Evolutionary conservation across 2,329 filamentous ascomycete genomes (phyloP).

Genomic region (Fusarium nisikadoi): DNA sequence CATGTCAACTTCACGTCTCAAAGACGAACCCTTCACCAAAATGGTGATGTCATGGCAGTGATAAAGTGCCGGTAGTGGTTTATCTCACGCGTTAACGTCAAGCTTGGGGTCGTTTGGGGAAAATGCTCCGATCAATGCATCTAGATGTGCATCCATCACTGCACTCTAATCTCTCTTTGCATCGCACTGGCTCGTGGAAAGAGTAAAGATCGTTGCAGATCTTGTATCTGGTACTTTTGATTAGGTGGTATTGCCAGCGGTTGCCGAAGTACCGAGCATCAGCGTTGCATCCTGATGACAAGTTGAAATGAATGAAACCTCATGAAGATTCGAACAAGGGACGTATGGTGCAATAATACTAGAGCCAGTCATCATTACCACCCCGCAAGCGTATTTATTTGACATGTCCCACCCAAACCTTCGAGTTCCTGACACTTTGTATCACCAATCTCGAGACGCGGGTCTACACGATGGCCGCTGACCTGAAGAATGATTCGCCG

Average conservation of each 20-base stretch:
- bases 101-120: neutral
- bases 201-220: neutral
- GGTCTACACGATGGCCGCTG: neutral
- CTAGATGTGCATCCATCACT: neutral
- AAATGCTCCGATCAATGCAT: neutral
- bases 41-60: constrained; percentile 12
- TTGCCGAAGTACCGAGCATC: neutral
- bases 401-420: accelerated
- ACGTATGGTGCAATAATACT: constrained; percentile 23
- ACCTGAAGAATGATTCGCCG: constrained; percentile 10
- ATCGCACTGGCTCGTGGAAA: neutral
- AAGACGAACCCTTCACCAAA: neutral
- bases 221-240: neutral
- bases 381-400: neutral
- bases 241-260: accelerated
- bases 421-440: accelerated
- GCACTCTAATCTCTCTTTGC: neutral
- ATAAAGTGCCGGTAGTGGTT: neutral
- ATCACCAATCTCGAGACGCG: neutral
- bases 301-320: constrained; percentile 9
- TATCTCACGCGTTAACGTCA: neutral
- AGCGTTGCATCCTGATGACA: neutral
- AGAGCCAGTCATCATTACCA: neutral
- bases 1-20: neutral
- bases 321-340: constrained; percentile 3